Evolutionary conservation across 2,329 filamentous ascomycete species (phyloP), one percentile per base, ranked within the genome.

Genomic region (Cordyceps farinosa): DNA sequence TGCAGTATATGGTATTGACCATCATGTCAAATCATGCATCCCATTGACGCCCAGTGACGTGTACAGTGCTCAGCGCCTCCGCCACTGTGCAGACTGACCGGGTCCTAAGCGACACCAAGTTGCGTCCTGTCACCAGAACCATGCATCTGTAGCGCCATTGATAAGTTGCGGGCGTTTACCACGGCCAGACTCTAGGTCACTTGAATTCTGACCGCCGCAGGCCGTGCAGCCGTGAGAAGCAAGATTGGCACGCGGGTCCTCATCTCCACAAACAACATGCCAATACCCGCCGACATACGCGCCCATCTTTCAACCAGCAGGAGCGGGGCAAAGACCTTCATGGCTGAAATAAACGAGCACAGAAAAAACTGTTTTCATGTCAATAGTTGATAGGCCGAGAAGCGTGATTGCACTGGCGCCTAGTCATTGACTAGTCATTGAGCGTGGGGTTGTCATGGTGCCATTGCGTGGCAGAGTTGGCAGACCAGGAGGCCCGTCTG

Each of bases 271-370:
- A 34, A 42, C 50, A 50, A 2, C 17, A 22, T 40, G 22, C 38
- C 17, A 17, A 55, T 61, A 61, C 51, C 59, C 58, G 58, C 58
- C 58, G 42, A 61, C 51, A 50, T 56, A 62, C 52, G 51, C 51
- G 60, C 60, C 59, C 36, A 32, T 44, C 29, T 53, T n/a, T 9
- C 15, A 56, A 5, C 15, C 8, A 5, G 10, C 27, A 22, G 27
- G 17, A 54, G 58, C 58, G 50, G 58, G 50, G 50, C 58, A 30
- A 50, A 50, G n/a, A 52, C 9, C 15, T 29, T 30, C 2, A 40
- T 38, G 47, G 58, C 40, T 54, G 50, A 45, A 45, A 5, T 38
- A 53, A 54, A 61, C 22, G 57, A 60, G 36, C 38, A 45, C 30
- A 36, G 22, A 52, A n/a, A 34, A 34, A 34, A 51, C 15, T 17